Conservation (phyloP, 1,139 yeast species). For the Taphrina flavorubra region DNA sequence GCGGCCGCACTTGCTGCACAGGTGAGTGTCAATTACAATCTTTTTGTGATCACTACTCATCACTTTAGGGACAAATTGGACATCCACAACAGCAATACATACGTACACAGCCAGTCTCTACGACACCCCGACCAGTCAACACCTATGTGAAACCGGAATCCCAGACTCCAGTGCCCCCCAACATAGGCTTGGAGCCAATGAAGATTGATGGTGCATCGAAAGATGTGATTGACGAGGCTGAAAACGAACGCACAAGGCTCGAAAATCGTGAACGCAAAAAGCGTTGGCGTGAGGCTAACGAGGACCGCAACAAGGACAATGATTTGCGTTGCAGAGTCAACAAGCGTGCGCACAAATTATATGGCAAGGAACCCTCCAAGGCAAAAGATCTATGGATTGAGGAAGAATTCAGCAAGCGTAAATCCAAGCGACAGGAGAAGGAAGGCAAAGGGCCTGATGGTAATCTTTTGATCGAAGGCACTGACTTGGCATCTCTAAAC, state of each 20-base stretch:
- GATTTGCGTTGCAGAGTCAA: constrained; percentile 79
- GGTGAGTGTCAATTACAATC: background rate
- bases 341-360: constrained; percentile 70
- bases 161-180: background rate
- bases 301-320: constrained; percentile 81
- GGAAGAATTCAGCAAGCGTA: constrained; percentile 69
- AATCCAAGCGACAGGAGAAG: constrained; percentile 58
- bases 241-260: constrained; percentile 48
- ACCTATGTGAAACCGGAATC: constrained; percentile 9
- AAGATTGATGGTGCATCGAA: constrained; percentile 10
- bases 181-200: constrained; percentile 12
- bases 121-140: constrained; percentile 4
- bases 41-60: background rate
- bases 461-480: constrained; percentile 33
- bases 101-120: constrained; percentile 6
- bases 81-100: constrained; percentile 12
- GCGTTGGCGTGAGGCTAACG: constrained; percentile 86
- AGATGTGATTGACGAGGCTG: constrained; percentile 24
- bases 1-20: constrained; percentile 8
- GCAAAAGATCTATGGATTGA: constrained; percentile 77
- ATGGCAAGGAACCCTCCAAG: constrained; percentile 65
- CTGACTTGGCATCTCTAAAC: constrained; percentile 27
- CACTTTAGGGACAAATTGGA: background rate
- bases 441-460: constrained; percentile 42
- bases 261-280: constrained; percentile 87